A percentile compares a stretch with the other conserved stretches of the same genome.
phyloP scores from a whole-genome alignment of 306 rosid genomes.

The Betula pendula region DNA sequence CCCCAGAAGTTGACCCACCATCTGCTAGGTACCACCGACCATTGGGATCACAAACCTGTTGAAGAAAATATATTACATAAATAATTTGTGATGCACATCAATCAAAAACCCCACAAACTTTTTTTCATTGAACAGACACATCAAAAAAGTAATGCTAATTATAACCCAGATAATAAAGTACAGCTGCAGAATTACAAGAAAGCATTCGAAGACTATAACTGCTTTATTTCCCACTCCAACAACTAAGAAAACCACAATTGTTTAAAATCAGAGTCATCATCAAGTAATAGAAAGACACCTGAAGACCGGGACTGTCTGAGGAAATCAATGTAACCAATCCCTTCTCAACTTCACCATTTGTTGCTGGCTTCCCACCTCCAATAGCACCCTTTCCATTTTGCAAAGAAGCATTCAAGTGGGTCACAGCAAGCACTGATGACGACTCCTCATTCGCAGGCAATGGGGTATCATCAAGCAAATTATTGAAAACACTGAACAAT shows the following conservation, averaged over 20 bases:
- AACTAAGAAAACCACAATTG: neutral
- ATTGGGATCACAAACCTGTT: conserved; percentile 84
- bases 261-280: conserved; percentile 8
- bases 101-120: conserved; percentile 9
- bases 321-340: conserved; percentile 86
- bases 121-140: neutral
- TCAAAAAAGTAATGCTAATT: neutral
- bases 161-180: neutral
- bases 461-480: conserved; percentile 92
- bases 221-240: neutral
- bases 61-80: conserved; percentile 30
- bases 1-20: conserved; percentile 72
- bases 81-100: conserved; percentile 3
- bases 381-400: conserved; percentile 74
- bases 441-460: conserved; percentile 86
- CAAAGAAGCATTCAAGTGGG: conserved; percentile 55
- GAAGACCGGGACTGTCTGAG: conserved; percentile 89
- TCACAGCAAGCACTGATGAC: conserved; percentile 83
- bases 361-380: conserved; percentile 79
- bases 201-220: neutral
- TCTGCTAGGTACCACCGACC: conserved; percentile 98
- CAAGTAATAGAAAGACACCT: conserved; percentile 58
- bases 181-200: neutral
- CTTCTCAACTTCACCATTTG: conserved; percentile 84
- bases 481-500: conserved; percentile 79